Evolutionary conservation across 495 filamentous ascomycete species (phyloP).

Genomic region (Talaromyces stipitatus): DNA sequence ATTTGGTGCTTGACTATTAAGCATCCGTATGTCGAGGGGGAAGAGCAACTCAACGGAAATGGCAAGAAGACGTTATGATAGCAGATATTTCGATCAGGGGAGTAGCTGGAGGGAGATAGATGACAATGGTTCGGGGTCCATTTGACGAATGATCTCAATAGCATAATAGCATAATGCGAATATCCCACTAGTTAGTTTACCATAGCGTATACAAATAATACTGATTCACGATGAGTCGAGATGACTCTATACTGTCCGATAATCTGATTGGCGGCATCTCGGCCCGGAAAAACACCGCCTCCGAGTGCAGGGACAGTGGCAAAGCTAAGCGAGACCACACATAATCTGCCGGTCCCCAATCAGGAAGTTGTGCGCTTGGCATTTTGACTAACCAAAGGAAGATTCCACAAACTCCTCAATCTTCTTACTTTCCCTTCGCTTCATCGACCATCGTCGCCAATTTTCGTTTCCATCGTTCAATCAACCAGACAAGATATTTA

Average conservation of each 20-base stretch:
- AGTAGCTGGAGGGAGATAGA: not conserved
- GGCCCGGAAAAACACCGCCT: not conserved
- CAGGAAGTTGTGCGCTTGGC: slow-evolving; percentile 10
- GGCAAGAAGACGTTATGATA: slow-evolving; percentile 23
- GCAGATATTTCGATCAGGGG: not conserved
- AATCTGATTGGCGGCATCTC: slow-evolving; percentile 18
- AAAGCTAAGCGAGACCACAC: slow-evolving; percentile 36
- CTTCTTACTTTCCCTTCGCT: slow-evolving; percentile 12
- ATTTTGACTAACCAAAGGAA: not conserved
- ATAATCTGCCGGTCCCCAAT: slow-evolving; percentile 14
- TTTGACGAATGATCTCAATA: not conserved
- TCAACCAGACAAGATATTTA: slow-evolving; percentile 9
- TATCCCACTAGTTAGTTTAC: not conserved
- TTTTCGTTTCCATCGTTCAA: slow-evolving; percentile 44
- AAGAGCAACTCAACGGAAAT: slow-evolving; percentile 16
- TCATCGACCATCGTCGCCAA: slow-evolving; percentile 35
- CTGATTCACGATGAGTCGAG: not conserved
- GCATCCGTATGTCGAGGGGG: slow-evolving; percentile 37
- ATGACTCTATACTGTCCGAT: not conserved
- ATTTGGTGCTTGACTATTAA: slow-evolving; percentile 99
- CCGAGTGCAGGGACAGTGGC: not conserved
- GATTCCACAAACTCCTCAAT: not conserved
- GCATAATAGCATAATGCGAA: not conserved
- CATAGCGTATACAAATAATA: not conserved
- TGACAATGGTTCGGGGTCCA: not conserved